Evolutionary conservation across 164 flowering plant genomes (phyloP), one percentile per base, ranked within the genome.

Genomic region (Nymphaea thermarum): DNA sequence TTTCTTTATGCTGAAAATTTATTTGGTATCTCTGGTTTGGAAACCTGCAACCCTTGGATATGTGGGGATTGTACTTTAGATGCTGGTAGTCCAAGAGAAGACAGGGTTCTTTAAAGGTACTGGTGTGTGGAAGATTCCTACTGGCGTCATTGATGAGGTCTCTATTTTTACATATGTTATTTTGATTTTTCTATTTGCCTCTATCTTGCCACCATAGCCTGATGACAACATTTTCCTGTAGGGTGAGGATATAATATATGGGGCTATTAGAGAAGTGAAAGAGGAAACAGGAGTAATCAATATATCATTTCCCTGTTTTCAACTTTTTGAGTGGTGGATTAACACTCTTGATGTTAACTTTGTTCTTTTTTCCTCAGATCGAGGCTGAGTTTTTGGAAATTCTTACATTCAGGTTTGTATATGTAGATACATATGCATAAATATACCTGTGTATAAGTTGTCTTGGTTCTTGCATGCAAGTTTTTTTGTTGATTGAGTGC

Each of bases 211-310:
- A 0, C 2, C 6, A 16, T 61, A 25, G 2, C 16, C 16, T 61
- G 6, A 61, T 61, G 25, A 61, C 8, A 16, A 57, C 67, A 70
- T 71, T 57, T 43, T 16, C 63, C 15, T 61, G 55, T 74, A 82
- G 83, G 82, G 80, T 67, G 85, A 82, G 72, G 82, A 80, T 74
- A 81, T 90, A 17, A 72, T 36, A 68, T 17, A 42, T 7, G 92
- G 84, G 44, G 90, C 85, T 60, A 45, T 79, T 0, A 79, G 96
- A 72, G 93, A 90, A 84, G 90, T 86, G 7, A 88, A 85, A 78
- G 96, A 90, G 80, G 94, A 90, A 74, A 90, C 92, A 10, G 90
- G 97, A 67, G 97, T 90, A 78, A 78, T 90, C 77, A 47, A 65
- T 43, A 16, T 55, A 4, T 63, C 16, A 61, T 61, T 61, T 61